A percentile compares a stretch with the other conserved stretches of the same genome.
These are phyloP conservation scores for Phytophthora constricta DNA, from an alignment of 352 stramenopile genomes.

Conservation along the genomic window DNA sequence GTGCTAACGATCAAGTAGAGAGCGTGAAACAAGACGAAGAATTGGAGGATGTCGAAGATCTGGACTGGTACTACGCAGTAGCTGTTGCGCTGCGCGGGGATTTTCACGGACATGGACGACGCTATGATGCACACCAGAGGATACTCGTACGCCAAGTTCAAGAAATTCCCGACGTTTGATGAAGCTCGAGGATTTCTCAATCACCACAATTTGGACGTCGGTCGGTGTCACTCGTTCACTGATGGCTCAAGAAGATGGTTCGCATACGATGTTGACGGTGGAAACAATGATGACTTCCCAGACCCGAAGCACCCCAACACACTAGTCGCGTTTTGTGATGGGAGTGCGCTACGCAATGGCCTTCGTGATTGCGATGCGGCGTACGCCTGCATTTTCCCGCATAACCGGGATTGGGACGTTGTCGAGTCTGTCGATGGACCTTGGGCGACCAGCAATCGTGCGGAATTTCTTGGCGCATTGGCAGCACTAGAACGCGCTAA, in stretches of 20 bases:
- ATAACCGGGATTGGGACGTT: constrained; percentile 52
- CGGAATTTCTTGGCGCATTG: constrained; percentile 25
- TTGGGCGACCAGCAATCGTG: constrained; percentile 20
- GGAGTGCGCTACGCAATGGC: constrained; percentile 58
- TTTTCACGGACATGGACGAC: constrained; percentile 55
- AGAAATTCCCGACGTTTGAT: constrained; percentile 57
- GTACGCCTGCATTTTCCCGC: constrained; percentile 68
- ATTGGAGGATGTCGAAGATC: neutral
- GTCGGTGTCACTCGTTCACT: constrained; percentile 8
- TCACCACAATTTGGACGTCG: constrained; percentile 13
- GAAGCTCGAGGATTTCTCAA: constrained; percentile 52
- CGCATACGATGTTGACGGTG: constrained; percentile 1
- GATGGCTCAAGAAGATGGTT: neutral
- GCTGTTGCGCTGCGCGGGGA: constrained; percentile 45
- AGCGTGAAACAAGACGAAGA: neutral
- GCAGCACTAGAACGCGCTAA: constrained; percentile 26
- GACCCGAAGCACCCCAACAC: constrained; percentile 45
- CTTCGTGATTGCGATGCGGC: constrained; percentile 36
- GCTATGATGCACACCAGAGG: constrained; percentile 48
- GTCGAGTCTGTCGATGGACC: constrained; percentile 30
- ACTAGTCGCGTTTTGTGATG: constrained; percentile 66
- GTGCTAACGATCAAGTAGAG: too few relatives aligned
- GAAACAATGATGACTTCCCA: constrained; percentile 14
- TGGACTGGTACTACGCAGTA: constrained; percentile 57
- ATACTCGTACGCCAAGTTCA: constrained; percentile 47